Conservation (phyloP, 140 eudicot species). For the Erigeron philadelphicus region DNA sequence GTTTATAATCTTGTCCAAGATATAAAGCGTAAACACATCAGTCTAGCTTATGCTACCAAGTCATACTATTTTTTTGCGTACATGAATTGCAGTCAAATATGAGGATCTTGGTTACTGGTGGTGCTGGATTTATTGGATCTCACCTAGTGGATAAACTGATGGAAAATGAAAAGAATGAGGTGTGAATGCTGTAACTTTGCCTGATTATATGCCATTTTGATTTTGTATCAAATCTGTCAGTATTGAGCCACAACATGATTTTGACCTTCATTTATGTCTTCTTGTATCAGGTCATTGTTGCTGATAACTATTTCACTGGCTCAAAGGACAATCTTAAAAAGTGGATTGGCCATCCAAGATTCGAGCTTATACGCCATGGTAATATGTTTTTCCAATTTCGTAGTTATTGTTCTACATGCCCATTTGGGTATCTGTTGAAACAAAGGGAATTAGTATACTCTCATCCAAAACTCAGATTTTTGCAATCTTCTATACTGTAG, state of each 20-base stretch:
- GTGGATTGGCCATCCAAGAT: constrained; percentile 95
- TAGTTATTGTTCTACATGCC: neutral
- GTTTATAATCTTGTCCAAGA: neutral
- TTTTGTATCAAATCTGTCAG: neutral
- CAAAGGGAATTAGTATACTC: neutral
- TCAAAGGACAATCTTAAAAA: constrained; percentile 76
- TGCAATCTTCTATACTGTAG: neutral
- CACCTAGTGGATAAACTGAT: constrained; percentile 82
- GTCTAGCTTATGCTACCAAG: too few species aligned
- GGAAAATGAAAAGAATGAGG: constrained; percentile 94
- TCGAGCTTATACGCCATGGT: constrained; percentile 94
- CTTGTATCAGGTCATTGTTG: constrained; percentile 67
- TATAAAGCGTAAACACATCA: neutral
- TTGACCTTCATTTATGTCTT: constrained; percentile 4
- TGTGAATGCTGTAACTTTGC: constrained; percentile 12
- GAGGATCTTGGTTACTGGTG: constrained; percentile 92
- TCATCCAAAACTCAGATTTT: neutral
- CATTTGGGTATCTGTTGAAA: constrained; percentile 7
- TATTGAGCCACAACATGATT: neutral
- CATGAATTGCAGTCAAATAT: constrained; percentile 60
- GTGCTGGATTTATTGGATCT: constrained; percentile 97
- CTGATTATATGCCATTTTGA: neutral
- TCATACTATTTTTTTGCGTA: too few species aligned
- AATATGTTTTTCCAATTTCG: constrained; percentile 15
- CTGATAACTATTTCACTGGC: constrained; percentile 84